Conservation (phyloP, 257 asterid species). For the Ophiorrhiza pumila region DNA sequence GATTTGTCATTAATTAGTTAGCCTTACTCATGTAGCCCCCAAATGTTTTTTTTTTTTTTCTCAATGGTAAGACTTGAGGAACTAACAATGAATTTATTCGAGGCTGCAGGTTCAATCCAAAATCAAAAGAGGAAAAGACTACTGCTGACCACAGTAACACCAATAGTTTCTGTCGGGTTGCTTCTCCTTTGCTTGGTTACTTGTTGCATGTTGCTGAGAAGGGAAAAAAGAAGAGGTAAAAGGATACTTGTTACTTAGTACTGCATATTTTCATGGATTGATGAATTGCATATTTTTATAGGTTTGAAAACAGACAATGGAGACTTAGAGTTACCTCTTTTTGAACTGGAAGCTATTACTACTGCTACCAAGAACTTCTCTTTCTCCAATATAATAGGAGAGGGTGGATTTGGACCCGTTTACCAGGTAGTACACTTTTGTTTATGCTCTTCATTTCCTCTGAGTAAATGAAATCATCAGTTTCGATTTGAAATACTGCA, state of each 20-base stretch:
- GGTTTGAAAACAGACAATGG: slow-evolving; percentile 11
- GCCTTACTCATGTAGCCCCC: neutral
- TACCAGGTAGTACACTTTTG: slow-evolving; percentile 38
- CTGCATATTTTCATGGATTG: no score
- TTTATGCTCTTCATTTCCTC: neutral
- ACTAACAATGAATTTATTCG: neutral
- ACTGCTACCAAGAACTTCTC: slow-evolving; percentile 41
- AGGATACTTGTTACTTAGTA: no score
- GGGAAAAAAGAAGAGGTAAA: slow-evolving; percentile 14
- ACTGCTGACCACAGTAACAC: neutral
- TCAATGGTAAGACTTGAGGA: neutral
- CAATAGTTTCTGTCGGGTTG: slow-evolving; percentile 3
- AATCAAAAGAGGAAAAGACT: neutral
- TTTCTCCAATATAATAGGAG: slow-evolving; percentile 29
- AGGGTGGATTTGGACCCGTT: slow-evolving; percentile 52
- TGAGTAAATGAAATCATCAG: neutral
- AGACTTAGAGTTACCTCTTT: slow-evolving; percentile 33
- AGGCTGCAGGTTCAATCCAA: neutral
- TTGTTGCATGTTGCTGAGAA: slow-evolving; percentile 8
- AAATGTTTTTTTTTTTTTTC: no score
- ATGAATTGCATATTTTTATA: neutral
- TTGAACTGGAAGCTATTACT: slow-evolving; percentile 22
- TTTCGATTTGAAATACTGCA: slow-evolving; percentile 9
- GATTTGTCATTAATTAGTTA: neutral
- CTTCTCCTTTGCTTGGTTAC: slow-evolving; percentile 13